A percentile compares a stretch with the other conserved stretches of the same genome.
Evolutionary conservation across 805 yeast genomes (phyloP).

Genomic region (Suhomyces faveliae): DNA sequence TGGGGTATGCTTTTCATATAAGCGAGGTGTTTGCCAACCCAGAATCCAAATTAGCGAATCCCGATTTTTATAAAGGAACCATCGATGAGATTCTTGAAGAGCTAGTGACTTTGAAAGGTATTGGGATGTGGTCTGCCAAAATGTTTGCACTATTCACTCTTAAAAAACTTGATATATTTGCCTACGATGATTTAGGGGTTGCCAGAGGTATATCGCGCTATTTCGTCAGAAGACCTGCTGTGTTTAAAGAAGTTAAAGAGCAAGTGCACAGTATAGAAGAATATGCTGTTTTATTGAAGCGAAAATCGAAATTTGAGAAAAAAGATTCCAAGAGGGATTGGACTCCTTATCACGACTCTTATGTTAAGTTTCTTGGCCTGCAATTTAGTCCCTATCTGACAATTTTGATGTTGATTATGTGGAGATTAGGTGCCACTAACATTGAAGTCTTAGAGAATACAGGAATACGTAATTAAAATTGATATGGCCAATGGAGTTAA

Average conservation of each 20-base stretch:
- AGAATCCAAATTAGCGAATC: constrained; percentile 27
- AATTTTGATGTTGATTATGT: constrained; percentile 65
- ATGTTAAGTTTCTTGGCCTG: constrained; percentile 54
- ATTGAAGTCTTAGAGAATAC: constrained; percentile 41
- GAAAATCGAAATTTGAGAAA: constrained; percentile 34
- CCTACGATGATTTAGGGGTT: constrained; percentile 78
- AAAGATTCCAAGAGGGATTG: constrained; percentile 54
- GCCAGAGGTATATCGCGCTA: constrained; percentile 77
- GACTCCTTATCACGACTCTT: constrained; percentile 62
- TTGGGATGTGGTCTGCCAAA: constrained; percentile 85
- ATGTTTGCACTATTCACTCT: constrained; percentile 81
- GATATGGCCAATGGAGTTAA: not conserved
- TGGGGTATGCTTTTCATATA: constrained; percentile 57
- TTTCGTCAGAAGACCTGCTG: constrained; percentile 50
- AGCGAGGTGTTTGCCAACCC: constrained; percentile 51
- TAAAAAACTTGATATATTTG: constrained; percentile 65
- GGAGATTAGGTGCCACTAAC: constrained; percentile 66
- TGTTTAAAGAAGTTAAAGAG: constrained; percentile 44
- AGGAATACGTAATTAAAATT: not conserved
- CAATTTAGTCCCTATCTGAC: constrained; percentile 65
- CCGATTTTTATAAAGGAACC: constrained; percentile 37
- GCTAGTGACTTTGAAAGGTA: constrained; percentile 59
- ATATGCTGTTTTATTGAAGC: constrained; percentile 32
- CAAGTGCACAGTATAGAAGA: constrained; percentile 33
- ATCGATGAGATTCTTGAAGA: constrained; percentile 49